These are phyloP conservation scores for Jaapia argillacea DNA, from an alignment of 768 basidiomycete genomes.

Conservation along the genomic window DNA sequence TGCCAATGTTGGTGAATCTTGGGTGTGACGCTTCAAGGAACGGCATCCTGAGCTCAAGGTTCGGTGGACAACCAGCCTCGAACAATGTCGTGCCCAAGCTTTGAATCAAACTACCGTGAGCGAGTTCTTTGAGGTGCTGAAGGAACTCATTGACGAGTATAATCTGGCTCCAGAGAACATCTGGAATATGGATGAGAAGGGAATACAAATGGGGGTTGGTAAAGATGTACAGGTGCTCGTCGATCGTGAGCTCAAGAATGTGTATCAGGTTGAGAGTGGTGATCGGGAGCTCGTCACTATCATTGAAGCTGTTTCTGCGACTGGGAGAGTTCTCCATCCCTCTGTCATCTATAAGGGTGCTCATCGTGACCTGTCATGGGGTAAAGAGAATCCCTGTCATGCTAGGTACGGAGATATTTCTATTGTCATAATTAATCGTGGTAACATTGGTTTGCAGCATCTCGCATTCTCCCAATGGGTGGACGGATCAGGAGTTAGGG, in stretches of 20 bases:
- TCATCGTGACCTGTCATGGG: background rate
- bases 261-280: no score
- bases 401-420: background rate
- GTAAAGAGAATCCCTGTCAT: background rate
- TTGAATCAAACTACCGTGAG: constrained; percentile 13
- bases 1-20: constrained; percentile 7
- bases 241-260: no score
- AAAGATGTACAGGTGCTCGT: no score
- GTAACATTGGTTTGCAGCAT: constrained; percentile 14
- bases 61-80: constrained; percentile 14
- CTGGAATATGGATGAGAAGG: constrained; percentile 10
- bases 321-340: constrained; percentile 8
- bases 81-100: constrained; percentile 13
- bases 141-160: constrained; percentile 5
- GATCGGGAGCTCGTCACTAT: constrained; percentile 6
- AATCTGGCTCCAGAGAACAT: constrained; percentile 6
- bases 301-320: constrained; percentile 9
- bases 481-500: constrained; percentile 28
- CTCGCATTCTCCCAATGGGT: constrained; percentile 25
- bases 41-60: constrained; percentile 16
- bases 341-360: constrained; percentile 10
- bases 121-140: constrained; percentile 11
- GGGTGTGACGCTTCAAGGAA: constrained; percentile 9
- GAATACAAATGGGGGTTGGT: constrained; percentile 4
- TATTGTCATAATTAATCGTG: background rate